Base-by-base conservation (phyloP, 1,139 yeast genomes). In the Blastobotrys arbuscula region DNA sequence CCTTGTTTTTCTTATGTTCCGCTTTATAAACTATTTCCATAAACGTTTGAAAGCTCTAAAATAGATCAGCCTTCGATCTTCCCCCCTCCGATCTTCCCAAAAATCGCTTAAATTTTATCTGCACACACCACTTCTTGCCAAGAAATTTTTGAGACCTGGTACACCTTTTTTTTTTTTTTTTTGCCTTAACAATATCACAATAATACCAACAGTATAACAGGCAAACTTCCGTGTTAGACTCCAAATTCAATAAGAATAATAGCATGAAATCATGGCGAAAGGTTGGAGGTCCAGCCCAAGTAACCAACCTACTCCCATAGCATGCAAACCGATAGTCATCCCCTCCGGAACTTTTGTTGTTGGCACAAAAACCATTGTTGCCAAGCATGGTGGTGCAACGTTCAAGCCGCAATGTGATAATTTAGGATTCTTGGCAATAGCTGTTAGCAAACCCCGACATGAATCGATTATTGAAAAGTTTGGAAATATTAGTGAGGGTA, bases 391-490 rank as follows among this genome's bases (percentile, higher is more conserved):
- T 9, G 39, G 24, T n/a, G 55, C 55, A 8, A 54, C 56, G 7
- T 57, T 49, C 47, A 50, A 50, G 2, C 57, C 60, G 15, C 31
- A 31, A n/a, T 57, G 60, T 39, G 52, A 42, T 37, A 6, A 48
- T 2, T 35, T 50, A 16, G 59, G 59, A 2, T 44, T 47, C 15
- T 45, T 57, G 23, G 58, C 58, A 0, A 42, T 53, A 24, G 15
- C 24, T 3, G 15, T 23, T 8, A 21, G 13, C 7, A 16, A 19
- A 19, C 39, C 39, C 10, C 2, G 3, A 16, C 15, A 13, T 24
- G 10, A 16, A 18, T 18, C 24, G 6, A 16, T 36, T 16, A 15
- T 36, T 21, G 39, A 36, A 16, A 36, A 36, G n/a, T 36, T 20
- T 19, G 24, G 39, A 8, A 36, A 36, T 36, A 5, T n/a, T 24